Conservation (phyloP, 495 filamentous ascomycete species). For the Neurospora sp. region DNA sequence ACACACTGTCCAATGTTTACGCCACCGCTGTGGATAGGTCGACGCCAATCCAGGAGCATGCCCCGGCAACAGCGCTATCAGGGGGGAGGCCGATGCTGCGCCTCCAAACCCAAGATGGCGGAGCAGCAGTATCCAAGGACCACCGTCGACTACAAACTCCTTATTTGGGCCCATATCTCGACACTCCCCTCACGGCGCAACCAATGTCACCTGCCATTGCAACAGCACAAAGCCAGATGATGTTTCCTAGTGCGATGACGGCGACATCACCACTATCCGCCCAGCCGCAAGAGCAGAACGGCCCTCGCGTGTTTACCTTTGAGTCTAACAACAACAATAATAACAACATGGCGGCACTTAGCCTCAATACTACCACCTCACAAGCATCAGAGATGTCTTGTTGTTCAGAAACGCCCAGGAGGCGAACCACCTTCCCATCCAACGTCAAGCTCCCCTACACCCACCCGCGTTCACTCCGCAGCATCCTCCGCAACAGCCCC, state of each 20-base stretch:
- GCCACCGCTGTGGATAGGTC: conserved; percentile 57
- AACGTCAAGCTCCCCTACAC: conserved; percentile 46
- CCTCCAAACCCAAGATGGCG: conserved; percentile 30
- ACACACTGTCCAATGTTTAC: conserved; percentile 75
- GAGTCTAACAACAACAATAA: conserved; percentile 3
- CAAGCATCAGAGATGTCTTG: conserved; percentile 7
- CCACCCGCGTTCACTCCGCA: conserved; percentile 53
- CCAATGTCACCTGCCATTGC: conserved; percentile 30
- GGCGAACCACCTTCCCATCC: conserved; percentile 27
- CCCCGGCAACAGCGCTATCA: conserved; percentile 28
- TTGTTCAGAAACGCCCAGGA: conserved; percentile 19
- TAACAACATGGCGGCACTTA: neutral
- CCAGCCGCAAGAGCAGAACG: conserved; percentile 28
- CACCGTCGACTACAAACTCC: conserved; percentile 28
- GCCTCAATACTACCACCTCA: neutral
- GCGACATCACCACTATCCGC: conserved; percentile 42
- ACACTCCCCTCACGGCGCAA: conserved; percentile 35
- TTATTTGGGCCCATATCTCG: conserved; percentile 31
- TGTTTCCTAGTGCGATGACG: conserved; percentile 37
- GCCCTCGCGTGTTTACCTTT: conserved; percentile 30
- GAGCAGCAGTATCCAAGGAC: conserved; percentile 9
- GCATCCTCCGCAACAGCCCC: conserved; percentile 72
- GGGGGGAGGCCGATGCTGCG: conserved; percentile 32
- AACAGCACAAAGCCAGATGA: conserved; percentile 23
- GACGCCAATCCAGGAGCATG: conserved; percentile 38